Evolutionary conservation across 78 protist genomes (phyloP), one percentile per base, ranked within the genome.

Genomic region (Cavenderia fasciculata): DNA sequence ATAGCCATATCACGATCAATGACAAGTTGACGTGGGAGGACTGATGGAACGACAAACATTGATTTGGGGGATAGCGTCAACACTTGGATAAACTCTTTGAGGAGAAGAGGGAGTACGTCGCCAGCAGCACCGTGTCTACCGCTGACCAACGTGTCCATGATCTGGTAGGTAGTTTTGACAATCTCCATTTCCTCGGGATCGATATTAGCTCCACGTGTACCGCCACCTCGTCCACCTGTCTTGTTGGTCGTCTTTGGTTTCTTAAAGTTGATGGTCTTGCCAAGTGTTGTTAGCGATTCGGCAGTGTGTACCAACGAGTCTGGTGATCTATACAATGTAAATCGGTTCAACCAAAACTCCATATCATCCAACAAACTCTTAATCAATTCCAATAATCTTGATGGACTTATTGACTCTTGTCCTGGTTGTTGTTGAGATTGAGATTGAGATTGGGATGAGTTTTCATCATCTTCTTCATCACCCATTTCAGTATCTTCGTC

Each of bases 1-100:
- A 79, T 34, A 12, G 44, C 33, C 1, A 27, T 18, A 23, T 79
- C 88, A 52, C 88, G 74, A 79, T 79, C 88, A 10, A 18, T 11
- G 21, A 65, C 19, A 7, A 66, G 46, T 52, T 38, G 56, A 19
- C 66, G 62, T 10, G 88, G 63, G 11, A 79, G 70, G 0, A 27
- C 23, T 34, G 57, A 14, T 27, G 78, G 78, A 4, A 44, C 49
- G n/a, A n/a, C n/a, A n/a, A n/a, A n/a, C n/a, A n/a, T n/a, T n/a
- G n/a, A n/a, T n/a, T n/a, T n/a, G 0, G 88, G 63, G 25, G 31
- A 47, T 1, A 79, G 5, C 0, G 88, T 66, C 18, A 79, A 68
- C 14, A 49, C 52, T 6, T 57, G 61, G 14, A 79, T 31, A 11
- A 79, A 27, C 21, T 79, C 88, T 41, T 79, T 79, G 2, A 79